A percentile compares a stretch with the other conserved stretches of the same genome.
Evolutionary conservation across 352 stramenopile genomes (phyloP).

Genomic region (Globisporangium orthogonon): DNA sequence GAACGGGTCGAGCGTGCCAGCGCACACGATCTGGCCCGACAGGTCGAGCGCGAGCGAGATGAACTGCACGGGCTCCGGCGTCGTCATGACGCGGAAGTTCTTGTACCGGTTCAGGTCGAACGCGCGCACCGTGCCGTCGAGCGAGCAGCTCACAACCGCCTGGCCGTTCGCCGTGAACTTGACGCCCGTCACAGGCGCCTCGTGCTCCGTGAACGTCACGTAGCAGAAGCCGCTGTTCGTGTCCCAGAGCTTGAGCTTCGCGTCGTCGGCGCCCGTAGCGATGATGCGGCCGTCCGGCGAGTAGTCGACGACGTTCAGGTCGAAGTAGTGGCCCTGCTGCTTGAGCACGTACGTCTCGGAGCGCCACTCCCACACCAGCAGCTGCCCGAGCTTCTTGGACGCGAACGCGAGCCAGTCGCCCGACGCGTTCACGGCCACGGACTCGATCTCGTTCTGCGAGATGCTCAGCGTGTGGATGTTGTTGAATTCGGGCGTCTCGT

Average conservation of each 20-base stretch:
- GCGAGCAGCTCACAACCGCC: constrained; percentile 93
- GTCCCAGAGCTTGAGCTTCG: constrained; percentile 99
- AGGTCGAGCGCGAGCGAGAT: constrained; percentile 96
- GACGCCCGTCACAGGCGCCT: constrained; percentile 94
- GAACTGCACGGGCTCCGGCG: constrained; percentile 96
- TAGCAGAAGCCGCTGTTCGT: constrained; percentile 98
- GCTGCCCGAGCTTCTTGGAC: constrained; percentile 95
- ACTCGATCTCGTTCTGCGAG: constrained; percentile 86
- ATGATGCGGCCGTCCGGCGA: constrained; percentile 95
- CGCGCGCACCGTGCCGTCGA: constrained; percentile 97
- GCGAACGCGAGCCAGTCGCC: constrained; percentile 98
- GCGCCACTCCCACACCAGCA: constrained; percentile 99
- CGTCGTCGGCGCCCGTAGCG: constrained; percentile 97
- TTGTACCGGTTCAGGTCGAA: constrained; percentile 99
- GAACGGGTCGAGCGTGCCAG: constrained; percentile 94
- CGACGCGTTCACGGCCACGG: constrained; percentile 92
- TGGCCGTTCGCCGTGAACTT: constrained; percentile 91
- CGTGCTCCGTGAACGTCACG: constrained; percentile 98
- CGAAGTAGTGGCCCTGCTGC: constrained; percentile 98
- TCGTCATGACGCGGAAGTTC: constrained; percentile 98
- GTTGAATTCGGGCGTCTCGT: constrained; percentile 93
- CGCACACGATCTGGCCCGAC: constrained; percentile 94
- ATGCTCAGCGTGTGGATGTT: constrained; percentile 97
- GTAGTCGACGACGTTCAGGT: constrained; percentile 96
- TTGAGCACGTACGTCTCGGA: constrained; percentile 99